Evolutionary conservation across 495 filamentous ascomycete species (phyloP).

Genomic region (Terfezia claveryi): DNA sequence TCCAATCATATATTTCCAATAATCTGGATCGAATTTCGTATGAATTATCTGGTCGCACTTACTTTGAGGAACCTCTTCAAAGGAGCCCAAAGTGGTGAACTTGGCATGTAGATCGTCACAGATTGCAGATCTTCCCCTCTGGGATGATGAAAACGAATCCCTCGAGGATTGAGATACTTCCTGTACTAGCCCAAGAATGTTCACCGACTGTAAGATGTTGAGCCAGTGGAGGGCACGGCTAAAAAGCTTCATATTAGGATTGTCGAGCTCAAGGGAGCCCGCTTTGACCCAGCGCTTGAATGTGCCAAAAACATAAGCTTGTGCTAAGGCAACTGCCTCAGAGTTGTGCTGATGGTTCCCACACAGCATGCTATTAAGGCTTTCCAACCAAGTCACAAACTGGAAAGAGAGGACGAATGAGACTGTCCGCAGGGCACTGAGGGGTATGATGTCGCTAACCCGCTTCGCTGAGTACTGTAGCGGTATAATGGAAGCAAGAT

Average conservation of each 20-base stretch:
- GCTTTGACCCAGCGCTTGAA: background rate
- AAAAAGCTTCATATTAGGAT: background rate
- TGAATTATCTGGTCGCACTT: background rate
- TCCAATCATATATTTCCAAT: background rate
- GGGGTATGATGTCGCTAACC: background rate
- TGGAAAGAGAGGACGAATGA: background rate
- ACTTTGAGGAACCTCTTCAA: too few species aligned
- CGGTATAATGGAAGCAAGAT: background rate
- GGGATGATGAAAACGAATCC: background rate
- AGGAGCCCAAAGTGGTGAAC: too few species aligned
- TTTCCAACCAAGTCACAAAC: background rate
- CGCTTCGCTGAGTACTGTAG: background rate
- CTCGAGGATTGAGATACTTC: background rate
- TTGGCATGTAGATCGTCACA: background rate
- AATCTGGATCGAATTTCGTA: background rate
- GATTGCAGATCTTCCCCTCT: background rate
- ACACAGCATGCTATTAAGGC: background rate
- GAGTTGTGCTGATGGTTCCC: background rate
- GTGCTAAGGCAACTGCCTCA: background rate
- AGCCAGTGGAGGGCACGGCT: background rate
- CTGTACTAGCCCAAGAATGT: background rate
- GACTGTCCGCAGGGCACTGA: background rate
- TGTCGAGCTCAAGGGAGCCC: background rate
- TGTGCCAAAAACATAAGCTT: background rate
- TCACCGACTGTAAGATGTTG: background rate